Conservation (phyloP, 345 rosid species). For the Arabis hirsuta region DNA sequence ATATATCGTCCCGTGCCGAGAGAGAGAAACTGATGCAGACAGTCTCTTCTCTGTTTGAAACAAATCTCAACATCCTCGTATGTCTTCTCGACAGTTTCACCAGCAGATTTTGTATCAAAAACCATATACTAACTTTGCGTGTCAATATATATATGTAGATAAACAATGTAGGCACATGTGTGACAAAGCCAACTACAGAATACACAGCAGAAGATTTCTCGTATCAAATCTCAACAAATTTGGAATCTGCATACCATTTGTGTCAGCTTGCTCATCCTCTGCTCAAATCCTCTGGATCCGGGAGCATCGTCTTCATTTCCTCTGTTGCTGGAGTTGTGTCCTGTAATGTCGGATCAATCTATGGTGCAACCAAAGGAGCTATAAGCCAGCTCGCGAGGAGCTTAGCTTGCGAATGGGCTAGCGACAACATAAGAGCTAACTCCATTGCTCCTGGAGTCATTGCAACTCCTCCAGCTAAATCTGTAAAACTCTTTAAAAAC, state of each 20-base stretch:
- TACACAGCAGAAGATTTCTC: slow-evolving; percentile 61
- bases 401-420: slow-evolving; percentile 35
- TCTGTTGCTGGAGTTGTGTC: slow-evolving; percentile 57
- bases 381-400: slow-evolving; percentile 24
- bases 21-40: slow-evolving; percentile 24
- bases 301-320: slow-evolving; percentile 69
- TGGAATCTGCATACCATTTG: slow-evolving; percentile 73
- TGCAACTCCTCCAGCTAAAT: slow-evolving; percentile 32
- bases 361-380: slow-evolving; percentile 42
- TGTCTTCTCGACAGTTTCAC: background rate
- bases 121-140: background rate
- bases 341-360: slow-evolving; percentile 42
- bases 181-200: slow-evolving; percentile 62
- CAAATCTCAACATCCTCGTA: slow-evolving; percentile 27
- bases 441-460: slow-evolving; percentile 33
- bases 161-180: slow-evolving; percentile 73
- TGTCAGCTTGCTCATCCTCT: slow-evolving; percentile 74
- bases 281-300: slow-evolving; percentile 61
- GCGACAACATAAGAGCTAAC: slow-evolving; percentile 23
- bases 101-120: background rate
- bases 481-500: background rate
- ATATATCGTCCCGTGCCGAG: background rate
- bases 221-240: slow-evolving; percentile 58
- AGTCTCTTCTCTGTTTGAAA: slow-evolving; percentile 17
- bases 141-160: slow-evolving; percentile 42